These are phyloP conservation scores for Citrus sp. DNA, from an alignment of 345 rosid genomes.

Conservation along the genomic window DNA sequence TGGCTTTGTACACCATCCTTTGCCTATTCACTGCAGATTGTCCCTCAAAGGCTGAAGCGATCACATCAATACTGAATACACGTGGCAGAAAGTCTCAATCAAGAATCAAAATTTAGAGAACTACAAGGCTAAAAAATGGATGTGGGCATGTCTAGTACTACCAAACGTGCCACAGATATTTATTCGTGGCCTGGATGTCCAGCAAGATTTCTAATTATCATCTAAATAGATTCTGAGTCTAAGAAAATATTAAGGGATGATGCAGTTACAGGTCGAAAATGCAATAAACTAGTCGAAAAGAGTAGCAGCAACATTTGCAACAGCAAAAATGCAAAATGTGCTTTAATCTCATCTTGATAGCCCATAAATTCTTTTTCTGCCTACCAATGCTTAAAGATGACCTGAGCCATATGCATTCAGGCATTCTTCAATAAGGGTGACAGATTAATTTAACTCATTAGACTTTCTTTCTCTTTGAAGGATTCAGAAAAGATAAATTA, in stretches of 20 bases:
- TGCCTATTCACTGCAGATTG: slow-evolving; percentile 88
- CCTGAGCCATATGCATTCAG: background rate
- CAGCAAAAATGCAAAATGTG: background rate
- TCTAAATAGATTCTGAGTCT: background rate
- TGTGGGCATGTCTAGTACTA: background rate
- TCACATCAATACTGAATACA: slow-evolving; percentile 72
- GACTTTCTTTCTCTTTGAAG: background rate
- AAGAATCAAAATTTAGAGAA: background rate
- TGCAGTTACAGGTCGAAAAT: background rate
- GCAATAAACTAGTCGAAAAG: background rate
- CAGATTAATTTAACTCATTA: background rate
- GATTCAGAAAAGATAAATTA: background rate
- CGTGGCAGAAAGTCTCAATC: background rate
- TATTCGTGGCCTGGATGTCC: background rate
- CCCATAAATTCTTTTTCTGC: background rate
- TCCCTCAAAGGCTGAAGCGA: slow-evolving; percentile 79
- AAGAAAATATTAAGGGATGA: background rate
- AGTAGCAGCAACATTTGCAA: background rate
- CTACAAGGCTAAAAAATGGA: background rate
- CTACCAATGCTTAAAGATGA: background rate
- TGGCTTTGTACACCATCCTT: slow-evolving; percentile 96
- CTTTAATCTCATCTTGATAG: background rate
- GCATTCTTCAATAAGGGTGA: background rate
- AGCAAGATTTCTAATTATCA: background rate
- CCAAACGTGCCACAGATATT: background rate